phyloP scores from a whole-genome alignment of 2,329 filamentous ascomycete species.

The Cyclaneusma minus region DNA sequence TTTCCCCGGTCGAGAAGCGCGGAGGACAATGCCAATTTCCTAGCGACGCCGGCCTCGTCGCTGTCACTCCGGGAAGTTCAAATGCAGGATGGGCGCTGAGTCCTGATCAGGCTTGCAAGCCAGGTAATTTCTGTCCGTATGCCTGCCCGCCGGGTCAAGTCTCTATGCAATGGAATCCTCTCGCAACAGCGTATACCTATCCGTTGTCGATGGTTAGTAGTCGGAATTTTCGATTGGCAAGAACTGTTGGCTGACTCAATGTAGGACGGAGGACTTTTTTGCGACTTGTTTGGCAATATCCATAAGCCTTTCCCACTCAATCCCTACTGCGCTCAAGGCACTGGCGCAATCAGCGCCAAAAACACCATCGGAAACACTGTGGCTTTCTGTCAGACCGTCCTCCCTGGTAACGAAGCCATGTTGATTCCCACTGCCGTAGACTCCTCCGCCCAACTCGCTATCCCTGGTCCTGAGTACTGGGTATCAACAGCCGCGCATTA shows the following conservation, averaged over 20 bases:
- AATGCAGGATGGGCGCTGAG: conserved; percentile 74
- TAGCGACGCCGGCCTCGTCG: conserved; percentile 46
- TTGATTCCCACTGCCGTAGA: conserved; percentile 60
- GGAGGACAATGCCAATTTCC: conserved; percentile 45
- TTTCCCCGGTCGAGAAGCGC: conserved; percentile 15
- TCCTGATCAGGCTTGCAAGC: conserved; percentile 53
- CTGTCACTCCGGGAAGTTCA: conserved; percentile 43
- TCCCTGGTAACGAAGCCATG: conserved; percentile 71
- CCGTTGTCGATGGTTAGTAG: conserved; percentile 54
- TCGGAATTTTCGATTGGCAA: not conserved
- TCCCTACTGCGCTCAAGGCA: conserved; percentile 56
- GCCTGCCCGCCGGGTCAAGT: conserved; percentile 64
- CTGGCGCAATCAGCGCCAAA: conserved; percentile 45
- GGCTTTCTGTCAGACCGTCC: conserved; percentile 65
- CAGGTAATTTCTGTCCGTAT: conserved; percentile 58
- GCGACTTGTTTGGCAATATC: conserved; percentile 48
- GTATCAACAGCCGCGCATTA: conserved; percentile 59
- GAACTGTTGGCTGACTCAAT: conserved; percentile 6
- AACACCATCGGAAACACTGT: conserved; percentile 49
- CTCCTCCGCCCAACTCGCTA: conserved; percentile 42
- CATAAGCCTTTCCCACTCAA: conserved; percentile 52
- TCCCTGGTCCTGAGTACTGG: conserved; percentile 59
- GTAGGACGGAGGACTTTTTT: conserved; percentile 61
- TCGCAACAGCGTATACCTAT: conserved; percentile 49
- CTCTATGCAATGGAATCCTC: conserved; percentile 64